Base-by-base conservation (phyloP, 441 rosid species). In the Eruca vesicaria region DNA sequence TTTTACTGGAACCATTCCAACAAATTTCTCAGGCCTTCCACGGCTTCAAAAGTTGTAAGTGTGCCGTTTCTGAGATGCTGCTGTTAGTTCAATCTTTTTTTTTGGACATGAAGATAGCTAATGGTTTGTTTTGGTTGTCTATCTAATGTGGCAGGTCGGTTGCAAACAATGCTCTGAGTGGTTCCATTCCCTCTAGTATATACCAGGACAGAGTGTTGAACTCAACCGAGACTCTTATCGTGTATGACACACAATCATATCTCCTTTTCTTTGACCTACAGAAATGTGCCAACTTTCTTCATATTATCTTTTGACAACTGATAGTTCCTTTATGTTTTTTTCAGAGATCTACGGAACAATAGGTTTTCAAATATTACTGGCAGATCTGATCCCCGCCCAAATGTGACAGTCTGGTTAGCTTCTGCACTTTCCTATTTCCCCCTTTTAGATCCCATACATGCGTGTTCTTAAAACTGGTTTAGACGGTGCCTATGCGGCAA, bases 311-410 rank as follows among this genome's bases (percentile, higher is more conserved):
- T 65, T 65, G 38, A 69, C 33, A 38, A 11, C 1, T 1, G 1
- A 9, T 33, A 5, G n/a, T 15, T 74, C 59, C 20, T 70, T 57
- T 43, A 65, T 66, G 58, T 43, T 12, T 78, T 84, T 16, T 28
- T 72, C 90, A 96, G 99, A 81, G 95, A 93, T 79, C 81, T 96
- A 61, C 81, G 86, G 87, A 89, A 96, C 86, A 96, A 96, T 79
- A 55, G 58, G n/a, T 53, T 53, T 53, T 53, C 58, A 53, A 53
- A 53, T 53, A 53, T 53, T 19, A 9, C 58, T 19, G 58, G 58
- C 58, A 53, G 58, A 53, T 53, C 26, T 53, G 58, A 53, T 53
- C 58, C 58, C 58, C 58, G 58, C 1, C 58, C 58, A 19, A 53
- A 53, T 20, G 58, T 53, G 58, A 53, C 58, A 1, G 58, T 53